Evolutionary conservation across 257 asterid species (phyloP).

Genomic region (Osmanthus fragrans): DNA sequence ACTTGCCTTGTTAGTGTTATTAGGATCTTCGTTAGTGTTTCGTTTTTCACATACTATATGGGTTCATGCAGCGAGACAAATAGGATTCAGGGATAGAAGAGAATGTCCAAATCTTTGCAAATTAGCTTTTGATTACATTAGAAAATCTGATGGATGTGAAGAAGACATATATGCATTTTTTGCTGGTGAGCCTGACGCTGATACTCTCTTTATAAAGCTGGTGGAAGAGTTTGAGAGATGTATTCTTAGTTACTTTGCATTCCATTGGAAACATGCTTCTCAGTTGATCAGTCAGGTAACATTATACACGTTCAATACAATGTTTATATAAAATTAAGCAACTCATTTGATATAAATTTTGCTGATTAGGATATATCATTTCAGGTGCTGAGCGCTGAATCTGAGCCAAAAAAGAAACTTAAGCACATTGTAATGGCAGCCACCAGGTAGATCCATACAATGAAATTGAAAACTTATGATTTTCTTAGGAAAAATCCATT

Average conservation of each 20-base stretch:
- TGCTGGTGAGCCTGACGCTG: conserved; percentile 63
- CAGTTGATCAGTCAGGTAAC: conserved; percentile 75
- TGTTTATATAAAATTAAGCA: not conserved
- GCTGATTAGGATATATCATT: not conserved
- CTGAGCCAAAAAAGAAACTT: conserved; percentile 80
- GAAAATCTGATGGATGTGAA: conserved; percentile 74
- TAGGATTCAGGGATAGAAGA: conserved; percentile 75
- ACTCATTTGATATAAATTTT: not conserved
- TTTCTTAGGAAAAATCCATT: no score
- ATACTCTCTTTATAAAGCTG: conserved; percentile 84
- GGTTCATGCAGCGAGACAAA: conserved; percentile 72
- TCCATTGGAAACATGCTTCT: conserved; percentile 84
- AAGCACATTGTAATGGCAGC: conserved; percentile 90
- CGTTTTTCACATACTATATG: conserved; percentile 6
- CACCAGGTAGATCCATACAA: conserved; percentile 55
- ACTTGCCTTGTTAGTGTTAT: no score
- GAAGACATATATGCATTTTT: conserved; percentile 76
- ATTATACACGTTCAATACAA: no score
- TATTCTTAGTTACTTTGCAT: conserved; percentile 88
- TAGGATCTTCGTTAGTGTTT: not conserved
- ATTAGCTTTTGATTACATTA: conserved; percentile 76
- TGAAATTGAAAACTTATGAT: no score
- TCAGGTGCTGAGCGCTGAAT: conserved; percentile 75
- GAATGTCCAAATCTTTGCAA: conserved; percentile 79
- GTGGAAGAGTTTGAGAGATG: conserved; percentile 91